Conservation (phyloP, 306 rosid genomes). For the Ormosia semicastrata region DNA sequence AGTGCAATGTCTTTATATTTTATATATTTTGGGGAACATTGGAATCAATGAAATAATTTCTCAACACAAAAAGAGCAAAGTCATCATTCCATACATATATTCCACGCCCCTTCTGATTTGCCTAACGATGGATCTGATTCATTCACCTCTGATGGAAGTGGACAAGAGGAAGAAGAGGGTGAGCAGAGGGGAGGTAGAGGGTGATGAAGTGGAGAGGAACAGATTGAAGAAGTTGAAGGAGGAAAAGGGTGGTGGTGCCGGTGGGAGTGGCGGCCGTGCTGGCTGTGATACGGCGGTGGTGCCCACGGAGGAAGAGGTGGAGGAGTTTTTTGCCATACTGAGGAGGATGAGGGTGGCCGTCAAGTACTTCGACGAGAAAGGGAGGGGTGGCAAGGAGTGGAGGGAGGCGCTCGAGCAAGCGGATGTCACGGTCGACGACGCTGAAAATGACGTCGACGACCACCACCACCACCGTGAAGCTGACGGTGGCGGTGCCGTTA, state of each 20-base stretch:
- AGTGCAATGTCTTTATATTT: too few species aligned
- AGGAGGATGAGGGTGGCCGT: conserved; percentile 60
- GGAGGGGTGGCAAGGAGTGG: neutral
- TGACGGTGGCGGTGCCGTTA: neutral
- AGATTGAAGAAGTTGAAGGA: conserved; percentile 4
- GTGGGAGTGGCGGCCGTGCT: neutral
- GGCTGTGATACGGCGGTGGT: neutral
- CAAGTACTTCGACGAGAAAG: conserved; percentile 45
- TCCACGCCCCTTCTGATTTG: neutral
- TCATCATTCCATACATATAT: neutral
- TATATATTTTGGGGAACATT: neutral
- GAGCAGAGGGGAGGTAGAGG: neutral
- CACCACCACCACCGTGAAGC: neutral
- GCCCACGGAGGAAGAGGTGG: conserved; percentile 60
- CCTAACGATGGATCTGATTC: neutral
- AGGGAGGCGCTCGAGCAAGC: conserved; percentile 20
- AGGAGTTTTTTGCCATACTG: conserved; percentile 59
- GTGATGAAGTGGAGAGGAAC: neutral
- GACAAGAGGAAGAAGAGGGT: conserved; percentile 23
- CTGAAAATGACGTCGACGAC: neutral
- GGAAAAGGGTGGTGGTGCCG: neutral
- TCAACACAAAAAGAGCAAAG: neutral
- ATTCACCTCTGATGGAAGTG: conserved; percentile 19
- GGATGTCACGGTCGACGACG: neutral
- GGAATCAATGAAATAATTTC: neutral